Evolutionary conservation across 1,284 basidiomycete species (phyloP).

Genomic region (Melampsora larici-populina): DNA sequence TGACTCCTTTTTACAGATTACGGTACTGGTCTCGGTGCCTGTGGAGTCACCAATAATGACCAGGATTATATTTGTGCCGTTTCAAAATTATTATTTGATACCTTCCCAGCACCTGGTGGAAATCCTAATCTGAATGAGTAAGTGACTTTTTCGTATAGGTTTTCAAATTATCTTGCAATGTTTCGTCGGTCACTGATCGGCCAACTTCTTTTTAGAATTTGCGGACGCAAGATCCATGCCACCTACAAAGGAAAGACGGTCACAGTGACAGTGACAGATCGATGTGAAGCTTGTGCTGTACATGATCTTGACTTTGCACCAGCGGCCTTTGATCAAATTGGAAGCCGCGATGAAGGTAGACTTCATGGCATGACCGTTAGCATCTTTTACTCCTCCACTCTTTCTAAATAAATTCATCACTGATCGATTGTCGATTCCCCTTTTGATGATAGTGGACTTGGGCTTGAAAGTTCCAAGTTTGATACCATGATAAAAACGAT

Average conservation of each 20-base stretch:
- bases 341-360: constrained; percentile 58
- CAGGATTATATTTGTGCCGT: constrained; percentile 63
- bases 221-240: constrained; percentile 22
- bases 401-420: too few species aligned
- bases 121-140: constrained; percentile 65
- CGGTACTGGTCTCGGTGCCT: constrained; percentile 64
- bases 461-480: too few species aligned
- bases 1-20: constrained; percentile 52
- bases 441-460: too few species aligned
- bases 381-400: too few species aligned
- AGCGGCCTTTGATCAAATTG: constrained; percentile 59
- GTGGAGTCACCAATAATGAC: constrained; percentile 63
- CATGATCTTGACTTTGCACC: constrained; percentile 61
- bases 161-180: too few species aligned
- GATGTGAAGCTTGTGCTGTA: constrained; percentile 61
- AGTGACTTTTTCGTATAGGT: neutral
- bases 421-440: too few species aligned
- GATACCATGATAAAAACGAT: too few species aligned
- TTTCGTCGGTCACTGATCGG: too few species aligned
- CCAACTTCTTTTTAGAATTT: constrained; percentile 4
- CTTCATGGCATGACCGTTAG: constrained; percentile 55
- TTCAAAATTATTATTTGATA: constrained; percentile 62
- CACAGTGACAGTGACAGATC: constrained; percentile 61
- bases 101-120: constrained; percentile 56
- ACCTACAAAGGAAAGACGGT: constrained; percentile 57